These are phyloP conservation scores for Penicillium sp. DNA, from an alignment of 2,329 filamentous ascomycete genomes.

Conservation along the genomic window DNA sequence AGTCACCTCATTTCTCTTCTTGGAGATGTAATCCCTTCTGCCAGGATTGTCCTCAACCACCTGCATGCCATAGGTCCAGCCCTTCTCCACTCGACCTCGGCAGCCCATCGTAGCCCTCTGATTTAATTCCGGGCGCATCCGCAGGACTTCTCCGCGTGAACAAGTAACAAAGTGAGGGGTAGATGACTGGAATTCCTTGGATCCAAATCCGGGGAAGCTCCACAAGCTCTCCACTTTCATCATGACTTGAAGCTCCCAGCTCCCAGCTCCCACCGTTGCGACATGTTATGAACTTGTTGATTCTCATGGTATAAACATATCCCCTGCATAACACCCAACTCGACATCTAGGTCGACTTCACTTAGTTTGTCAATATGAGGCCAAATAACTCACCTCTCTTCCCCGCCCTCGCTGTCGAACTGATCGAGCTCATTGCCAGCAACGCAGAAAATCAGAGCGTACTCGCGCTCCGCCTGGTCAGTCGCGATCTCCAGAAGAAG, in stretches of 20 bases:
- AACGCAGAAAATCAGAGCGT: constrained; percentile 14
- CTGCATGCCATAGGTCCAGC: not conserved
- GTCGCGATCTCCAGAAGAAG: constrained; percentile 24
- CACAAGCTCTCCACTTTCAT: constrained; percentile 12
- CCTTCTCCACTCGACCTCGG: not conserved
- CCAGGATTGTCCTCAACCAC: not conserved
- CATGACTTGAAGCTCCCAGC: constrained; percentile 5
- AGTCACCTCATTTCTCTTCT: too few relatives aligned
- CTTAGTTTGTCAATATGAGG: constrained; percentile 1
- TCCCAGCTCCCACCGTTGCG: not conserved
- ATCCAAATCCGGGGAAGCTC: constrained; percentile 18
- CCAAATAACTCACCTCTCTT: not conserved
- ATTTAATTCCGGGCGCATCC: not conserved
- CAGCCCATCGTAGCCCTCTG: not conserved
- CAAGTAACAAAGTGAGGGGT: constrained; percentile 17
- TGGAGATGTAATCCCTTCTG: not conserved
- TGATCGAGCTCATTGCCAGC: constrained; percentile 23
- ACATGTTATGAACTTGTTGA: not conserved
- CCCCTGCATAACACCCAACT: not conserved
- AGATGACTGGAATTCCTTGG: not conserved
- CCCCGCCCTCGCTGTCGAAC: constrained; percentile 23
- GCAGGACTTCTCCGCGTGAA: not conserved
- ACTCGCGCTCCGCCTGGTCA: constrained; percentile 22
- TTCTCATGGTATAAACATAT: not conserved
- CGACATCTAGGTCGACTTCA: not conserved